Evolutionary conservation across 352 stramenopile genomes (phyloP).

Genomic region (Pythium myriotylum): DNA sequence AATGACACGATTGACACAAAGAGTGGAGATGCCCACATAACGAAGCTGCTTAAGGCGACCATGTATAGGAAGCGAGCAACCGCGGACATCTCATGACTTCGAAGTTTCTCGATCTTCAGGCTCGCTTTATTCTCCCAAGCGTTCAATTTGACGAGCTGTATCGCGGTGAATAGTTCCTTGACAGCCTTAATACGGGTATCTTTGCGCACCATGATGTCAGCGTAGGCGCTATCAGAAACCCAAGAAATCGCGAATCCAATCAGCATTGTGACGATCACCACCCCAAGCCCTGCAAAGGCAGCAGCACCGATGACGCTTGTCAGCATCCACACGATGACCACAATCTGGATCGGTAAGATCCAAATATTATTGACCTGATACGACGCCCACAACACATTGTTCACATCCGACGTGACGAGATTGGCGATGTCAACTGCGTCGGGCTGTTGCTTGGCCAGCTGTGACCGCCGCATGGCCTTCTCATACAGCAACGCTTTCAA

Average conservation of each 20-base stretch:
- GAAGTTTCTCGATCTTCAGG: constrained; percentile 41
- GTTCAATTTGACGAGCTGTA: constrained; percentile 97
- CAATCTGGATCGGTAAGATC: constrained; percentile 47
- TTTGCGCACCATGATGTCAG: constrained; percentile 78
- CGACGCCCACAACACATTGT: constrained; percentile 34
- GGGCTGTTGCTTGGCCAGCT: constrained; percentile 12
- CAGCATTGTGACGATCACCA: too few relatives aligned
- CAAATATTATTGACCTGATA: constrained; percentile 48
- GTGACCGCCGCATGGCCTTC: constrained; percentile 35
- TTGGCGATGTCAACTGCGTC: constrained; percentile 40
- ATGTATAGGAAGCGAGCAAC: constrained; percentile 23
- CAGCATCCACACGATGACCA: constrained; percentile 39
- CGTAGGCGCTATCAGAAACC: constrained; percentile 32
- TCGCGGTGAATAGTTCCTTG: constrained; percentile 90
- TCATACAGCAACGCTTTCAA: constrained; percentile 42
- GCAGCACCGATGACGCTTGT: constrained; percentile 22
- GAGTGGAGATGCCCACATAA: constrained; percentile 27
- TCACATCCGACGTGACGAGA: constrained; percentile 40
- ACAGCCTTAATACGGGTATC: constrained; percentile 90
- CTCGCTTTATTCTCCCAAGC: constrained; percentile 90
- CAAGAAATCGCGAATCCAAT: too few relatives aligned
- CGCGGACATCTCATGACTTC: constrained; percentile 7
- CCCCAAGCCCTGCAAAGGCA: too few relatives aligned
- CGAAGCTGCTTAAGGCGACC: constrained; percentile 25
- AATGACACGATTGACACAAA: constrained; percentile 29